Evolutionary conservation across 352 stramenopile genomes (phyloP).

Genomic region (Phytophthora kernoviae): DNA sequence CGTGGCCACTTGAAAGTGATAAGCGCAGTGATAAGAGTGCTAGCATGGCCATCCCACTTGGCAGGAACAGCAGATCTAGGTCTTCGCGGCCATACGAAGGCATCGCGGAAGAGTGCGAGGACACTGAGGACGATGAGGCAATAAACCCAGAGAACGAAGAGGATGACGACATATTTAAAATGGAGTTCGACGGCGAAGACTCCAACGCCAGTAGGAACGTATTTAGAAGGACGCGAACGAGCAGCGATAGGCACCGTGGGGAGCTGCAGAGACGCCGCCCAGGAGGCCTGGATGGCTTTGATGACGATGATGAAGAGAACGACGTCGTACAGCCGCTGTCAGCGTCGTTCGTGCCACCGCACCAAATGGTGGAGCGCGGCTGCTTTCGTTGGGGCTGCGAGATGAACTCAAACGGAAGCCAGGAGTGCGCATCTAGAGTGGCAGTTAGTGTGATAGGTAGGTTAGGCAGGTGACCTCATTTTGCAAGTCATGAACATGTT

Average conservation of each 20-base stretch:
- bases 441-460: conserved; percentile 15
- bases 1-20: conserved; percentile 34
- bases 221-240: conserved; percentile 27
- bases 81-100: conserved; percentile 23
- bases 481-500: conserved; percentile 5
- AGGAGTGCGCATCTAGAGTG: conserved; percentile 16
- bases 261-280: conserved; percentile 19
- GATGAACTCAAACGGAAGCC: conserved; percentile 74
- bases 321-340: conserved; percentile 44
- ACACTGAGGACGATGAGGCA: conserved; percentile 50
- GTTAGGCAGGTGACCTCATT: conserved; percentile 17
- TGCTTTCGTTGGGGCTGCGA: conserved; percentile 76
- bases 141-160: conserved; percentile 45
- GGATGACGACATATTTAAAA: conserved; percentile 78
- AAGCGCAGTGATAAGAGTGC: conserved; percentile 17
- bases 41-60: not conserved
- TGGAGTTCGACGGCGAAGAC: conserved; percentile 62
- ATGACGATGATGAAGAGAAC: conserved; percentile 25
- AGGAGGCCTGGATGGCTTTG: conserved; percentile 23
- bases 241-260: conserved; percentile 5
- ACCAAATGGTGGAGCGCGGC: conserved; percentile 72
- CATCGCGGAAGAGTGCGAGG: conserved; percentile 39
- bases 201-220: conserved; percentile 26
- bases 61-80: conserved; percentile 14
- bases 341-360: conserved; percentile 74